A percentile compares a stretch with the other conserved stretches of the same genome.
Evolutionary conservation across 2,329 filamentous ascomycete species (phyloP).

Genomic region (Penicillium sp.): DNA sequence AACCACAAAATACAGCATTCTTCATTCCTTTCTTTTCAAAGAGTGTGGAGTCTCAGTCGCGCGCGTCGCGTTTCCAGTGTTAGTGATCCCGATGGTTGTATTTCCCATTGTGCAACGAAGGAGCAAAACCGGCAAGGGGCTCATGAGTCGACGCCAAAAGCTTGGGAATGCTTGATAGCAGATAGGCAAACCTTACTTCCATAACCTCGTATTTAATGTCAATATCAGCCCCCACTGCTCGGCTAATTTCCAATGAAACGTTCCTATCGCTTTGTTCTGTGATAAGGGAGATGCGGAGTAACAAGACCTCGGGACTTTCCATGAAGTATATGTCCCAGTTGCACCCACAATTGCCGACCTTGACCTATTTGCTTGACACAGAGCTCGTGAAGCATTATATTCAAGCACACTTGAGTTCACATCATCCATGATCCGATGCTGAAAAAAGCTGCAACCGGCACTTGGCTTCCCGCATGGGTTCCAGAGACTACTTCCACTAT

Average conservation of each 20-base stretch:
- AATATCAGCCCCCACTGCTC: not conserved
- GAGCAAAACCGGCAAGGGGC: not conserved
- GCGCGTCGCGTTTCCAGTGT: not conserved
- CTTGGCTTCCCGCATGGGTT: conserved; percentile 50
- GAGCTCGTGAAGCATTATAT: not conserved
- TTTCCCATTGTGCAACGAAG: not conserved
- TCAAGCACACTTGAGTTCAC: not conserved
- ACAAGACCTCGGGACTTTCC: not conserved
- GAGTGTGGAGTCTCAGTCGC: not conserved
- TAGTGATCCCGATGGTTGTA: not conserved
- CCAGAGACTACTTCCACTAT: conserved; percentile 44
- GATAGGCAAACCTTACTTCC: not conserved
- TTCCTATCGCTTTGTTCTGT: not conserved
- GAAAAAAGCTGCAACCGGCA: conserved; percentile 41
- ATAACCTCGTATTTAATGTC: not conserved
- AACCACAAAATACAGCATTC: not conserved
- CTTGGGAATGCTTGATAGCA: not conserved
- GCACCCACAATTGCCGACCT: not conserved
- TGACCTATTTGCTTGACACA: not conserved
- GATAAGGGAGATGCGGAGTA: not conserved
- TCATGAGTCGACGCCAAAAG: not conserved
- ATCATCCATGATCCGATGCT: conserved; percentile 31
- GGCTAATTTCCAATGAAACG: not conserved
- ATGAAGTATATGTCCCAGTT: not conserved
- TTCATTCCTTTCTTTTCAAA: not conserved